phyloP scores from a whole-genome alignment of 2,329 filamentous ascomycete genomes.

The Pestalotiopsis fici region DNA sequence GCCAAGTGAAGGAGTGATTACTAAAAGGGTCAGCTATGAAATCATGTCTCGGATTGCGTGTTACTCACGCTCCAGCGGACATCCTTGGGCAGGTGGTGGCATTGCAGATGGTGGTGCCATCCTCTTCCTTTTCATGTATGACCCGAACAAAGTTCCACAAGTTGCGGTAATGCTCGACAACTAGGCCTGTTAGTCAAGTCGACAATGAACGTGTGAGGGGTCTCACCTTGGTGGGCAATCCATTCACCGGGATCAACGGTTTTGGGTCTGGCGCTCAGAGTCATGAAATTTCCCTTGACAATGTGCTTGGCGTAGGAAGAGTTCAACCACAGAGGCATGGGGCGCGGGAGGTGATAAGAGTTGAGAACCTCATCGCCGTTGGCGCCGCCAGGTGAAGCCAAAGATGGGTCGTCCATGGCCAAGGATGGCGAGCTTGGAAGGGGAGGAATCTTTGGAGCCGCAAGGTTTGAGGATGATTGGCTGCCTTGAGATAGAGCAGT shows the following conservation, averaged over 20 bases:
- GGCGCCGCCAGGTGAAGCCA: slow-evolving; percentile 39
- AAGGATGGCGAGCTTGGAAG: slow-evolving; percentile 65
- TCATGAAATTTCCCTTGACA: slow-evolving; percentile 97
- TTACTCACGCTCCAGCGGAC: slow-evolving; percentile 86
- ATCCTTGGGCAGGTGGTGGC: slow-evolving; percentile 82
- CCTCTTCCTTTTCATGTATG: slow-evolving; percentile 82
- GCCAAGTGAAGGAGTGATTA: slow-evolving; percentile 96
- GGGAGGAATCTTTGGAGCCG: slow-evolving; percentile 61
- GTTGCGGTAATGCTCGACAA: slow-evolving; percentile 89
- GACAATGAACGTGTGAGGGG: slow-evolving; percentile 2
- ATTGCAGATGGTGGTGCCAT: slow-evolving; percentile 81
- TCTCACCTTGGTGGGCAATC: slow-evolving; percentile 87
- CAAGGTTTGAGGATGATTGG: slow-evolving; percentile 52
- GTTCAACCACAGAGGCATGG: slow-evolving; percentile 74
- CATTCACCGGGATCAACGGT: slow-evolving; percentile 94
- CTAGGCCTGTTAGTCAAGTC: slow-evolving; percentile 46
- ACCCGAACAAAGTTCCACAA: slow-evolving; percentile 88
- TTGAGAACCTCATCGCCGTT: slow-evolving; percentile 57
- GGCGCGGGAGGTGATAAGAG: slow-evolving; percentile 65
- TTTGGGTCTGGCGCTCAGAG: slow-evolving; percentile 86
- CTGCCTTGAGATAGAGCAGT: slow-evolving; percentile 46
- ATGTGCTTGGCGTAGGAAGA: slow-evolving; percentile 79
- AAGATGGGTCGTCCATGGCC: slow-evolving; percentile 61
- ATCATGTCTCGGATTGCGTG: neutral
- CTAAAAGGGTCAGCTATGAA: slow-evolving; percentile 32